A percentile compares a stretch with the other conserved stretches of the same genome.
These are phyloP conservation scores for Ambrosia artemisiifolia DNA, from an alignment of 129 eudicot genomes.

Conservation along the genomic window DNA sequence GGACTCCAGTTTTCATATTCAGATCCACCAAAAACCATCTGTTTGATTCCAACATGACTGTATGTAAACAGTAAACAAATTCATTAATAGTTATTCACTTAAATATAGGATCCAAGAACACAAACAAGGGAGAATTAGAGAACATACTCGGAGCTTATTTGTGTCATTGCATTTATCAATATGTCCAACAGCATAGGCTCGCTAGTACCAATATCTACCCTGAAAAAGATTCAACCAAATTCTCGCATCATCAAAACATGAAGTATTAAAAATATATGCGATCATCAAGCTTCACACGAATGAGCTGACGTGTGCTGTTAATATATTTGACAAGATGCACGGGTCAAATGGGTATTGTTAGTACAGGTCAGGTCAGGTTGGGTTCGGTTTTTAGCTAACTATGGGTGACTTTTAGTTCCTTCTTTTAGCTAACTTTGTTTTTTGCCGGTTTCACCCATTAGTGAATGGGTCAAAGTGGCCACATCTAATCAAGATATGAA, in stretches of 20 bases:
- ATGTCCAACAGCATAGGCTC: slow-evolving; percentile 82
- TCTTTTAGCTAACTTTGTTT: no score
- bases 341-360: background rate
- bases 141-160: slow-evolving; percentile 92
- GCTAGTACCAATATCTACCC: slow-evolving; percentile 95
- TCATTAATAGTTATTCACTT: slow-evolving; percentile 3
- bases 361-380: background rate
- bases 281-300: background rate
- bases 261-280: background rate
- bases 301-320: no score
- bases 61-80: slow-evolving; percentile 24
- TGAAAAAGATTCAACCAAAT: slow-evolving; percentile 28
- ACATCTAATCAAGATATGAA: background rate
- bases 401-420: no score
- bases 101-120: background rate
- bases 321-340: no score
- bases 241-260: background rate
- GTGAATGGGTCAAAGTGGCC: background rate
- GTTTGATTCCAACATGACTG: slow-evolving; percentile 87
- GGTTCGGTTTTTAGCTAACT: no score
- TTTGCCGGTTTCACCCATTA: background rate
- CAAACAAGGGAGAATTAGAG: background rate
- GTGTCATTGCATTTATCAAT: slow-evolving; percentile 79
- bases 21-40: slow-evolving; percentile 87
- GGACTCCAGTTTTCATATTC: slow-evolving; percentile 83